Conservation (phyloP, 208 protist genomes). For the Trypanosoma rangeli region DNA sequence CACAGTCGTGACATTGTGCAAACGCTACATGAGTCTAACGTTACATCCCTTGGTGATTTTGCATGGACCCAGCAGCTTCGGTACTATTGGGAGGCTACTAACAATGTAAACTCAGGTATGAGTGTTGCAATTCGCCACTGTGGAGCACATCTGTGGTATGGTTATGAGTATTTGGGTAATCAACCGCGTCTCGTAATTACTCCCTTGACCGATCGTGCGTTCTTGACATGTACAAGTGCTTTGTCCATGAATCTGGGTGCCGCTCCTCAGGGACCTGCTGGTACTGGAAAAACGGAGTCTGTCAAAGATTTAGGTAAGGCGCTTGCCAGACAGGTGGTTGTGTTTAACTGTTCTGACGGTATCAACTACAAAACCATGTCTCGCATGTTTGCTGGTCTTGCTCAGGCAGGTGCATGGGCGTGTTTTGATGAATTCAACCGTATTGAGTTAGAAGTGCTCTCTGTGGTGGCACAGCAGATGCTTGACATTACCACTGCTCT, state of each 20-base stretch:
- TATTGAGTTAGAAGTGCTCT: conserved; percentile 97
- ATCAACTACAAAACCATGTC: conserved; percentile 97
- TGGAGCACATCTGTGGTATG: conserved; percentile 91
- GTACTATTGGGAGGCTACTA: conserved; percentile 93
- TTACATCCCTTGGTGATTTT: conserved; percentile 82
- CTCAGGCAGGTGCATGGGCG: conserved; percentile 94
- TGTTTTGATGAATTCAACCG: conserved; percentile 99
- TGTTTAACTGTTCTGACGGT: conserved; percentile 97
- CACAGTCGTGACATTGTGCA: conserved; percentile 96
- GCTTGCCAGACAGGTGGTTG: conserved; percentile 91
- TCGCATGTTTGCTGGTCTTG: conserved; percentile 96
- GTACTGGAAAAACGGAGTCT: conserved; percentile 97
- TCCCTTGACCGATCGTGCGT: conserved; percentile 95
- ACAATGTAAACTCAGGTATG: conserved; percentile 43
- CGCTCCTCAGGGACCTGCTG: conserved; percentile 94
- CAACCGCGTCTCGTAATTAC: conserved; percentile 96
- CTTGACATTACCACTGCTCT: conserved; percentile 94
- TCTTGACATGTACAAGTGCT: conserved; percentile 93
- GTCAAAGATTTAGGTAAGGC: conserved; percentile 95
- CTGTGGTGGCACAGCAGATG: conserved; percentile 96
- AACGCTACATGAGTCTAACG: conserved; percentile 55
- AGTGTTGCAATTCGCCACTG: conserved; percentile 90
- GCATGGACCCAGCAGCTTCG: conserved; percentile 94
- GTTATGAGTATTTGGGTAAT: conserved; percentile 97
- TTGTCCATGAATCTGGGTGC: conserved; percentile 95